Percentiles rank a stretch among this genome's conserved stretches.
Evolutionary conservation across 106 monocot species (phyloP).

Genomic region (Amphibolis antarctica): DNA sequence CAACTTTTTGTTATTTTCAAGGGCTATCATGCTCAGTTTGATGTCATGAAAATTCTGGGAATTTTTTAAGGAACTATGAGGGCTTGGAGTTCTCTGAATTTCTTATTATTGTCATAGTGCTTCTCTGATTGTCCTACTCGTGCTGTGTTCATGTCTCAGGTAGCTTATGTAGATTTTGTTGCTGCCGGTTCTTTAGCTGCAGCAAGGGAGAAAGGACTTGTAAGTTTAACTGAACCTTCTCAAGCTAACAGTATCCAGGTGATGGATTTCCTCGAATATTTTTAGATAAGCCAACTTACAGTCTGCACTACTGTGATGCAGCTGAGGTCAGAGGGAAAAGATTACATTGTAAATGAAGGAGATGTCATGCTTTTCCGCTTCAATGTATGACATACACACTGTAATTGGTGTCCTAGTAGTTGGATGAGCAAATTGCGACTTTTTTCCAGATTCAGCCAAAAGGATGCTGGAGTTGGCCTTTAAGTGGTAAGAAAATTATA

Average conservation of each 20-base stretch:
- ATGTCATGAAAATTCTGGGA: too few species aligned
- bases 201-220: conserved; percentile 95
- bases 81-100: too few species aligned
- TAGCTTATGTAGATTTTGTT: conserved; percentile 90
- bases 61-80: too few species aligned
- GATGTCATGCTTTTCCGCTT: conserved; percentile 98
- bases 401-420: too few species aligned
- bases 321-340: conserved; percentile 95
- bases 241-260: neutral
- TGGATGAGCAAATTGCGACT: neutral
- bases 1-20: too few species aligned
- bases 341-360: conserved; percentile 92
- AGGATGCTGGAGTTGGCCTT: too few species aligned
- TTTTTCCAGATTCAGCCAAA: neutral
- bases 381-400: conserved; percentile 43
- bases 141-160: conserved; percentile 27
- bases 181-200: conserved; percentile 74
- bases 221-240: conserved; percentile 27
- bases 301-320: conserved; percentile 22
- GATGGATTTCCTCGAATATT: neutral
- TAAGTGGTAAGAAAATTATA: neutral
- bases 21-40: too few species aligned
- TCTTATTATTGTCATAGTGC: too few species aligned
- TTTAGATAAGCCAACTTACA: neutral
- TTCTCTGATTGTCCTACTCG: neutral